Evolutionary conservation across 495 filamentous ascomycete species (phyloP), one percentile per base, ranked within the genome.

Genomic region (Trypethelium eluteriae): DNA sequence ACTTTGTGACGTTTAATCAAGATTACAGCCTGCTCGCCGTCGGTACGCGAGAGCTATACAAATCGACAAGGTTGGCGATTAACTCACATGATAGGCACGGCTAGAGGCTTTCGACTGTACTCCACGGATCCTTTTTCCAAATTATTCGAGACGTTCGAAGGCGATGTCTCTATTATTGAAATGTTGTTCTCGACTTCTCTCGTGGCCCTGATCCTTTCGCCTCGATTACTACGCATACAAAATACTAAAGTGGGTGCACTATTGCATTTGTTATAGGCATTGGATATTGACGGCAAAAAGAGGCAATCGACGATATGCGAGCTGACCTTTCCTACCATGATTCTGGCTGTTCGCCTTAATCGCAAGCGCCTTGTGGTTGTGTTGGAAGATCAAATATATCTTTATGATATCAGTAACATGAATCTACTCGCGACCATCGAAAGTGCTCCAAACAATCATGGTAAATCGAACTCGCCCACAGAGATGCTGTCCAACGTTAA

Each of bases 121-220:
- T 92, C 91, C 69, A 96, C 93, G 47, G 95, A 98, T 66, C 93
- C 93, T 1, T 98, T 97, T 75, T 85, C 85, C 70, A 96, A 96
- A 77, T 89, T 91, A 75, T 96, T 91, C 78, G 92, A 92, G 73
- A 92, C 90, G 70, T 89, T 91, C 68, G 91, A 97, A 67, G 92
- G 91, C 18, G 93, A 97, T 74, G 91, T 97, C 57, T 88, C 92
- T 46, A 89, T 96, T 64, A 86, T 98, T 74, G 95, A 98, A 81
- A 97, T 96, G 93, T 87, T 98, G 67, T 98, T 98, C 75, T 97
- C 94, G 50, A 98, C 94, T 56, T 98, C 94, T n/a, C 83, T 98
- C 56, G 93, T 98, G 18, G 94, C 94, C 44, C 81, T 96, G 18
- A 90, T 96, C 66, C 80, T 93, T 53, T 96, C 93, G 18, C 95